Conservation (phyloP, 2,329 filamentous ascomycete species). For the Paecilomyces variotii region DNA sequence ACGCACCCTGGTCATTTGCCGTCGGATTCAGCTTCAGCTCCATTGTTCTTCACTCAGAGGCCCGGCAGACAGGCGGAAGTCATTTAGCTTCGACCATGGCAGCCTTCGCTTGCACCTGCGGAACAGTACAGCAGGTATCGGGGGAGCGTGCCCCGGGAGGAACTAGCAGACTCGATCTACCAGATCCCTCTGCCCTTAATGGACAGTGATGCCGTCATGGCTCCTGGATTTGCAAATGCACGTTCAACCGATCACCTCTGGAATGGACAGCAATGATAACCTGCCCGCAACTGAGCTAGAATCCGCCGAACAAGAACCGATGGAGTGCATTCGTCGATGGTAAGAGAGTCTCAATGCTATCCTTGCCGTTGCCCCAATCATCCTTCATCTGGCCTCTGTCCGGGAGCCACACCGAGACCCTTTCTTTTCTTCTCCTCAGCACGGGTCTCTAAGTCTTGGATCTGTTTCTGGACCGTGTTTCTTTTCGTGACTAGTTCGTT, state of each 20-base stretch:
- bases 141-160: background rate
- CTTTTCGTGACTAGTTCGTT: constrained; percentile 45
- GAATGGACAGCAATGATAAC: background rate
- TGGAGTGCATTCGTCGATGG: background rate
- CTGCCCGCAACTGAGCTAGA: background rate
- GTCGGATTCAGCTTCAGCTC: background rate
- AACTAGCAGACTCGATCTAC: background rate
- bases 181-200: background rate
- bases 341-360: background rate
- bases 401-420: constrained; percentile 19
- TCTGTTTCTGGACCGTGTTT: constrained; percentile 49
- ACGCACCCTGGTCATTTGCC: background rate
- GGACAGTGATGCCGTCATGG: background rate
- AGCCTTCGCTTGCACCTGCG: background rate
- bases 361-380: background rate
- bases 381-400: constrained; percentile 15
- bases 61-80: background rate
- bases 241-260: background rate
- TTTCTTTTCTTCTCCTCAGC: constrained; percentile 32
- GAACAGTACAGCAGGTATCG: background rate
- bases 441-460: constrained; percentile 42
- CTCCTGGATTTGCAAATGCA: background rate
- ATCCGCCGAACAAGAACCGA: background rate
- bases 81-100: background rate
- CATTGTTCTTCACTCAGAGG: background rate